Base-by-base conservation (phyloP, 108 stramenopile species). In the Cyclotella choctawhatcheeana region DNA sequence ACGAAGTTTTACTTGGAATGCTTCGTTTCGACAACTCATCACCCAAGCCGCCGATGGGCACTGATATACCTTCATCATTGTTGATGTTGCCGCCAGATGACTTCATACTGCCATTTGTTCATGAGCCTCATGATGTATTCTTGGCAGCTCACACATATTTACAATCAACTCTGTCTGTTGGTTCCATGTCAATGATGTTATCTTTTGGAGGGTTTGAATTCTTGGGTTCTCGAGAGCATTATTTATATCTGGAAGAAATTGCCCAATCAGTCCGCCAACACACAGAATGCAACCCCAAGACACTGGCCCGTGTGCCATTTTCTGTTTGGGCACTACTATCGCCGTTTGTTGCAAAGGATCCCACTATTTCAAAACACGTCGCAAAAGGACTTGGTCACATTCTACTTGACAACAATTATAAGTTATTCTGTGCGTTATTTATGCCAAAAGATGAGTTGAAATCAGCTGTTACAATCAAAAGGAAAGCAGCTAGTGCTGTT, bases 381-480 rank as follows among this genome's bases (percentile, higher is more conserved):
- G 59, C 67, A 7, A 67, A 58, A 43, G 27, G 40, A 21, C 44
- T 80, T 43, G 71, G 66, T 17, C 51, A 32, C 1, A 47, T 44
- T 0, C 44, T 80, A 17, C 60, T 80, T 27, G 14, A 51, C 7
- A 68, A 80, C 63, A 45, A 32, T 13, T 52, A 67, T 5, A 43
- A 64, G 44, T 27, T 80, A 2, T 56, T 80, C 14, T 64, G 59
- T 32, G 58, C 53, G 51, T 80, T 67, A 45, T 73, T 80, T 51
- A 30, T 62, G 18, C 43, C 59, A 47, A 56, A 54, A n/a, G 50
- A 56, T 4, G 47, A 44, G 10, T 29, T 63, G 24, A 40, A 44
- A 5, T 30, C 50, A 43, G 34, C 21, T 44, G 40, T 24, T 16
- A 34, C 45, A 26, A 40, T 40, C 44, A 51, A 58, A 25, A 64